Evolutionary conservation across 129 eudicot genomes (phyloP), one percentile per base, ranked within the genome.

Genomic region (Gnaphalium uliginosum): DNA sequence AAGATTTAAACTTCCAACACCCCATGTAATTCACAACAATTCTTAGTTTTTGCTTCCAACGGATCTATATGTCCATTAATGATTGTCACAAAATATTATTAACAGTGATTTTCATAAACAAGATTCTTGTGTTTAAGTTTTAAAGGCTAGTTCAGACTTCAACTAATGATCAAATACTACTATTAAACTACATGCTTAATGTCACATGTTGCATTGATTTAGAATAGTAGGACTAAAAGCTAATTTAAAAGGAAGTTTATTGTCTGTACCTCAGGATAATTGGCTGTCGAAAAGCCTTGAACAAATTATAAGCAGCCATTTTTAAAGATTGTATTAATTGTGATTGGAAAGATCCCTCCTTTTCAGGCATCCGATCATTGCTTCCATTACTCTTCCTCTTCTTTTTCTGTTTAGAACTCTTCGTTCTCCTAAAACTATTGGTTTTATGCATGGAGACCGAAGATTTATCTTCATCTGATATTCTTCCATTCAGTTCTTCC

Each of bases 251-350:
- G 58, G 23, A 54, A 54, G 24, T 26, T 43, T 22, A 65, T 35
- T 57, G 71, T 58, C 39, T 62, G 33, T 88, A 94, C 98, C 98
- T 88, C 51, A 94, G 67, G 74, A 94, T 94, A 53, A 85, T 72
- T 73, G 98, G 98, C 81, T 90, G 98, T 41, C 89, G 86, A 64
- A 94, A 94, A 78, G 98, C 97, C 82, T 73, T 71, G 35, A 88
- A 88, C 76, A 94, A 79, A 59, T 93, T 78, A 75, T 76, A 84
- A 65, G 82, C 78, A 48, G 98, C 97, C 74, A 54, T 58, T 82
- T 89, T 94, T 41, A 94, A 80, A 26, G 97, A 88, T 15, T 63
- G 79, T 67, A 83, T 72, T 96, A 87, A 89, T 58, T 73, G 85
- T 59, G 78, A 73, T 25, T 72, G 78, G 51, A 76, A 33, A 50